A percentile compares a stretch with the other conserved stretches of the same genome.
These are phyloP conservation scores for Ocimum tenuiflorum DNA, from an alignment of 257 asterid species.

Conservation along the genomic window DNA sequence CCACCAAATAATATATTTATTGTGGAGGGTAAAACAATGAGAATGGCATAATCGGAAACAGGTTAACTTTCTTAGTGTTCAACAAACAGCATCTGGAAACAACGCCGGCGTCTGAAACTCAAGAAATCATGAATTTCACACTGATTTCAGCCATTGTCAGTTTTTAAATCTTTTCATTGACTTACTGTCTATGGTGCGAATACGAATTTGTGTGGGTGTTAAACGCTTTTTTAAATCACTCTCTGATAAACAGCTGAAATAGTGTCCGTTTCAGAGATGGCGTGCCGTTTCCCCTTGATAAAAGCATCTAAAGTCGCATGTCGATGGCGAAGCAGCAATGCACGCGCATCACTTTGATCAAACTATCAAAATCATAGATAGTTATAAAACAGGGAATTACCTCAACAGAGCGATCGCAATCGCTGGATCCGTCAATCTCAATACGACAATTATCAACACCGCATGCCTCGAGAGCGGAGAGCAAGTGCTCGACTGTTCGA, in stretches of 20 bases:
- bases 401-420: slow-evolving; percentile 50
- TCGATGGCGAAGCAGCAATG: not conserved
- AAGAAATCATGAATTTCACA: too few species aligned
- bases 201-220: not conserved
- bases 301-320: not conserved
- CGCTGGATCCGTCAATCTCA: slow-evolving; percentile 45
- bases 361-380: not conserved
- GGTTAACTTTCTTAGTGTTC: too few species aligned
- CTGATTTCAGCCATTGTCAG: not conserved
- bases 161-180: not conserved
- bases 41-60: too few species aligned
- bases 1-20: too few species aligned
- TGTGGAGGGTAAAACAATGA: too few species aligned
- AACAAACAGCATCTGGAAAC: too few species aligned
- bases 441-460: slow-evolving; percentile 83
- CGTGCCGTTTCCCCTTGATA: not conserved
- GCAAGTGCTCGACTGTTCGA: slow-evolving; percentile 83
- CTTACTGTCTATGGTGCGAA: not conserved
- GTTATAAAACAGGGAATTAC: slow-evolving; percentile 22
- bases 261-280: not conserved
- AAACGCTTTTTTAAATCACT: not conserved
- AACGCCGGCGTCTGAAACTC: too few species aligned
- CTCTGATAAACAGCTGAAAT: not conserved
- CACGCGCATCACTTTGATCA: not conserved
- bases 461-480: slow-evolving; percentile 80